Conservation (phyloP, 768 basidiomycete genomes). For the Russula virescens region DNA sequence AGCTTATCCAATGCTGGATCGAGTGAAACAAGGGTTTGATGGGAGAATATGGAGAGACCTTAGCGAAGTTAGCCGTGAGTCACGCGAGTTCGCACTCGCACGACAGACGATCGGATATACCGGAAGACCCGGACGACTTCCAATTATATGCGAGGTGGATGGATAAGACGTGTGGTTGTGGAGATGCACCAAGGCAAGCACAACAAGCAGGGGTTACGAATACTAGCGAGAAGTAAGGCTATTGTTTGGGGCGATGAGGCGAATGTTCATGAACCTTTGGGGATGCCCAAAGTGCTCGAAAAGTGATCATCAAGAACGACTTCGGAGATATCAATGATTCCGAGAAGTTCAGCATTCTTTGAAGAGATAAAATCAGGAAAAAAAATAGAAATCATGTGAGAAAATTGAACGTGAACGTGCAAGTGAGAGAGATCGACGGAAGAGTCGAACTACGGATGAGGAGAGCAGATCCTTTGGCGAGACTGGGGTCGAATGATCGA, state of each 20-base stretch:
- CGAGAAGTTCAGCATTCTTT: slow-evolving; percentile 42
- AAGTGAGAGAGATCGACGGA: slow-evolving; percentile 42
- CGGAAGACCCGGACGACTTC: slow-evolving; percentile 23
- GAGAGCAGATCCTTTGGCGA: slow-evolving; percentile 36
- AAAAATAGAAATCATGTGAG: neutral
- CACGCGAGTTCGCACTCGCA: slow-evolving; percentile 41
- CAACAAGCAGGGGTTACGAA: slow-evolving; percentile 30
- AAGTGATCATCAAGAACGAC: slow-evolving; percentile 4
- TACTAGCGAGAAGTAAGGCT: slow-evolving; percentile 40
- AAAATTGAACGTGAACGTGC: slow-evolving; percentile 1
- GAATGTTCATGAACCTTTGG: slow-evolving; percentile 11
- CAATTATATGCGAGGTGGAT: slow-evolving; percentile 42
- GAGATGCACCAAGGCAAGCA: slow-evolving; percentile 22
- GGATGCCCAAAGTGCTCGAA: neutral
- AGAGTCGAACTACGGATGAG: slow-evolving; percentile 47
- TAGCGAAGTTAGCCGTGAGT: slow-evolving; percentile 3
- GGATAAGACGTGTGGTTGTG: slow-evolving; percentile 32
- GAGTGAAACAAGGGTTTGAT: slow-evolving; percentile 18
- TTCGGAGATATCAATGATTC: slow-evolving; percentile 17
- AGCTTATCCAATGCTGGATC: slow-evolving; percentile 16
- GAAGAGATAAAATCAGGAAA: slow-evolving; percentile 19
- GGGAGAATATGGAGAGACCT: slow-evolving; percentile 15
- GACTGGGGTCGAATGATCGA: slow-evolving; percentile 40
- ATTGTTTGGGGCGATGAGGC: neutral
- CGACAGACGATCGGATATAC: slow-evolving; percentile 41